phyloP scores from a whole-genome alignment of 345 rosid species.

The Eucalyptus pauciflora region DNA sequence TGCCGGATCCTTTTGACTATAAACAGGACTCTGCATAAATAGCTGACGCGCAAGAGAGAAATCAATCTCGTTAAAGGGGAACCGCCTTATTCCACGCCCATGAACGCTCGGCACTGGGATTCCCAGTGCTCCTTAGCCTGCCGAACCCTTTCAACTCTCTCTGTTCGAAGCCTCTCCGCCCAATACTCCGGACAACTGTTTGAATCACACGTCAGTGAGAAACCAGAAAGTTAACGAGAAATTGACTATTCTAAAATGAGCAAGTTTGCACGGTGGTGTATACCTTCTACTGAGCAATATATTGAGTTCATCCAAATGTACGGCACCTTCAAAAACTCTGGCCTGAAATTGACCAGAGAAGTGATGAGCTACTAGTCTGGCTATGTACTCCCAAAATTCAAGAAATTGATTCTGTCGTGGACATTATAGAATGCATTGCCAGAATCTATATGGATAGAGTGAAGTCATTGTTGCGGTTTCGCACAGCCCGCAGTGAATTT shows the following conservation, averaged over 20 bases:
- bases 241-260: background rate
- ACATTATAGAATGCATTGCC: background rate
- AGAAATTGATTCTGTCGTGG: background rate
- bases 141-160: conserved; percentile 57
- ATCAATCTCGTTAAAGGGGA: background rate
- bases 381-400: background rate
- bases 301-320: conserved; percentile 81
- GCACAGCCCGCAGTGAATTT: background rate
- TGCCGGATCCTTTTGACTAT: conserved; percentile 10
- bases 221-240: background rate
- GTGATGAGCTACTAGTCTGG: background rate
- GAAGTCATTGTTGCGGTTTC: background rate
- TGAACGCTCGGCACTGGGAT: conserved; percentile 53
- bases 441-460: background rate
- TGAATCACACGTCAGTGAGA: background rate
- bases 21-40: background rate
- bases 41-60: background rate
- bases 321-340: conserved; percentile 52
- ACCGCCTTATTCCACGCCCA: conserved; percentile 24
- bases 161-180: conserved; percentile 55
- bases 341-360: conserved; percentile 14
- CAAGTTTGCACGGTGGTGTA: background rate
- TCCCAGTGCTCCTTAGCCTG: conserved; percentile 94
- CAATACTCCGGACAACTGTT: conserved; percentile 68
- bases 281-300: conserved; percentile 64